These are phyloP conservation scores for Prinsepia uniflora DNA, from an alignment of 306 rosid species.

Conservation along the genomic window DNA sequence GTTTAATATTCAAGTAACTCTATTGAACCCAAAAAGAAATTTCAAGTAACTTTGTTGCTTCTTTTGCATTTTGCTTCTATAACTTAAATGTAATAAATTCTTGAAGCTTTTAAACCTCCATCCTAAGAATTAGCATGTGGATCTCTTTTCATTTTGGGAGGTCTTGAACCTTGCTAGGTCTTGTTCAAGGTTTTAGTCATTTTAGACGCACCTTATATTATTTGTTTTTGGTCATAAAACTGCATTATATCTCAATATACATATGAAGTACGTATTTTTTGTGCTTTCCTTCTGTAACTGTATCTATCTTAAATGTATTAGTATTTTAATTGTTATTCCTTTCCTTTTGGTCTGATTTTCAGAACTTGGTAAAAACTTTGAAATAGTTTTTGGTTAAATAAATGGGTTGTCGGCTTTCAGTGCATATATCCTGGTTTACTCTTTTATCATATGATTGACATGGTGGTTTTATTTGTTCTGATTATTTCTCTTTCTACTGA, in stretches of 20 bases:
- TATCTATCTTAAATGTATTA: no score
- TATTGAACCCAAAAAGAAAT: background rate
- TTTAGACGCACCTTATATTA: background rate
- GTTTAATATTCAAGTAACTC: background rate
- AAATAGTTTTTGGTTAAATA: background rate
- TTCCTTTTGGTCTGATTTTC: background rate
- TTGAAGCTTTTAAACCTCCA: no score
- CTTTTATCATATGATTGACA: background rate
- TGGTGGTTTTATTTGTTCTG: background rate
- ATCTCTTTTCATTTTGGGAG: background rate
- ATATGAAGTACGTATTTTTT: background rate
- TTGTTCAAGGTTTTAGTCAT: background rate
- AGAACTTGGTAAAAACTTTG: background rate
- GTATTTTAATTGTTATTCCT: background rate
- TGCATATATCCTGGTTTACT: background rate
- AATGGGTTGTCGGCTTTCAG: background rate
- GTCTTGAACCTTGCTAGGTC: background rate
- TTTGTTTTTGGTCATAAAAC: background rate
- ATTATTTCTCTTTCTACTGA: conserved; percentile 21
- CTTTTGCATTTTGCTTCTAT: background rate
- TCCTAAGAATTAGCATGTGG: background rate
- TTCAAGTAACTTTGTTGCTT: background rate
- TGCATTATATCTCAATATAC: background rate
- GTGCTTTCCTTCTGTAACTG: background rate
- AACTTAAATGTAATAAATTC: no score